Percentiles rank a stretch among this genome's conserved stretches.
These are phyloP conservation scores for Porcisia hertigi DNA, from an alignment of 208 protist genomes.

Conservation along the genomic window DNA sequence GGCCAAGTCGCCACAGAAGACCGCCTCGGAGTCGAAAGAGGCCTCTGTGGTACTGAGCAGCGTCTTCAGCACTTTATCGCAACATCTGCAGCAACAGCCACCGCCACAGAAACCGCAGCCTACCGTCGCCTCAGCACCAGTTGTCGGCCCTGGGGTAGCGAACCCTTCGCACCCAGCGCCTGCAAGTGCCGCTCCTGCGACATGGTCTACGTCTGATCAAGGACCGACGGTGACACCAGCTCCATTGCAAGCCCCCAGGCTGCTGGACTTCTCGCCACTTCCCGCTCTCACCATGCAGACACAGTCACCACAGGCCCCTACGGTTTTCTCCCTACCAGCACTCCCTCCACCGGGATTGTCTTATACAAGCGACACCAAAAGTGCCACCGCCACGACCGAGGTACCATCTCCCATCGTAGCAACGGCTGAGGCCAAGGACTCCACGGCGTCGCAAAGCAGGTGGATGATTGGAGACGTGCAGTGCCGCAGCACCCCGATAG, in stretches of 20 bases:
- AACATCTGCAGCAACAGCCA: constrained; percentile 45
- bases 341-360: constrained; percentile 27
- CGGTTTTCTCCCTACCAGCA: constrained; percentile 12
- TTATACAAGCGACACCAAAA: background rate
- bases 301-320: background rate
- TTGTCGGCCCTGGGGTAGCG: background rate
- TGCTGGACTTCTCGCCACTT: background rate
- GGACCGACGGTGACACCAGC: background rate
- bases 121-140: background rate
- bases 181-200: background rate
- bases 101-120: background rate
- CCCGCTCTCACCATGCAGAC: background rate
- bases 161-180: background rate
- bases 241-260: background rate
- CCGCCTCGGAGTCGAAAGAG: constrained; percentile 17
- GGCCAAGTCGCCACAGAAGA: constrained; percentile 20
- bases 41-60: constrained; percentile 49
- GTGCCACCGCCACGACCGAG: background rate
- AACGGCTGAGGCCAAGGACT: background rate
- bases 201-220: background rate
- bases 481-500: background rate
- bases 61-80: constrained; percentile 84
- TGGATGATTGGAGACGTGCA: constrained; percentile 16
- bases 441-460: background rate
- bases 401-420: background rate